Percentiles rank a stretch among this genome's conserved stretches.
Evolutionary conservation across 2,329 filamentous ascomycete species (phyloP).

Genomic region (Lecanicillium sp.): DNA sequence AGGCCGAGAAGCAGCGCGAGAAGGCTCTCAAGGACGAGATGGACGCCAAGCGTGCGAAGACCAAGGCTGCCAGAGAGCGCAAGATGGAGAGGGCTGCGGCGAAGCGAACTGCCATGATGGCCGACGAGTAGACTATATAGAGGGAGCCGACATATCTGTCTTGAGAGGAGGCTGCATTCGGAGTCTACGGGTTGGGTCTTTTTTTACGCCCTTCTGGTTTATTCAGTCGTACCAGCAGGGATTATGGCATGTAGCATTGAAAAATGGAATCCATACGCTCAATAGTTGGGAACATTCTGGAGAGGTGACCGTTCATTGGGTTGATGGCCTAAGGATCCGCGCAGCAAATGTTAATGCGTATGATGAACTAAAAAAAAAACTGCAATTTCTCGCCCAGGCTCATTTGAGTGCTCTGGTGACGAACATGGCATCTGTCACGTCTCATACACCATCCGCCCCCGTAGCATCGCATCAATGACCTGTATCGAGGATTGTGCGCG

Average conservation of each 20-base stretch:
- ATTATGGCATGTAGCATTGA: constrained; percentile 52
- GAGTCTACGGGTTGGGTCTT: constrained; percentile 52
- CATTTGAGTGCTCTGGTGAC: not conserved
- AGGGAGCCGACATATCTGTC: constrained; percentile 35
- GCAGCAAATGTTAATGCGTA: constrained; percentile 6
- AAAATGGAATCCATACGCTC: constrained; percentile 45
- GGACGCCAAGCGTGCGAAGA: constrained; percentile 99
- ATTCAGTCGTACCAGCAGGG: constrained; percentile 42
- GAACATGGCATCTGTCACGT: too few relatives aligned
- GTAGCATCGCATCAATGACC: too few relatives aligned
- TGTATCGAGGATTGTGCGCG: too few relatives aligned
- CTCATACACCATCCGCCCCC: too few relatives aligned
- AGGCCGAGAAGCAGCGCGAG: constrained; percentile 98
- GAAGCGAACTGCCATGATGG: constrained; percentile 83
- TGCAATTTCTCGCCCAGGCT: not conserved
- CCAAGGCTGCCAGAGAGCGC: constrained; percentile 99
- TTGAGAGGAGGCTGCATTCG: constrained; percentile 50
- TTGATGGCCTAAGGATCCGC: constrained; percentile 2
- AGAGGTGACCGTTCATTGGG: constrained; percentile 2
- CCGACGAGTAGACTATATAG: constrained; percentile 53
- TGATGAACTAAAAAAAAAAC: constrained; percentile 6
- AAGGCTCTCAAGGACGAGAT: constrained; percentile 96
- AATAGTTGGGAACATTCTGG: constrained; percentile 17
- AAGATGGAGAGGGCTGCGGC: constrained; percentile 84
- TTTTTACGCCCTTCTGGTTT: constrained; percentile 38